A percentile compares a stretch with the other conserved stretches of the same genome.
Conservation (phyloP, 495 filamentous ascomycete species). For the Podospora comata region DNA sequence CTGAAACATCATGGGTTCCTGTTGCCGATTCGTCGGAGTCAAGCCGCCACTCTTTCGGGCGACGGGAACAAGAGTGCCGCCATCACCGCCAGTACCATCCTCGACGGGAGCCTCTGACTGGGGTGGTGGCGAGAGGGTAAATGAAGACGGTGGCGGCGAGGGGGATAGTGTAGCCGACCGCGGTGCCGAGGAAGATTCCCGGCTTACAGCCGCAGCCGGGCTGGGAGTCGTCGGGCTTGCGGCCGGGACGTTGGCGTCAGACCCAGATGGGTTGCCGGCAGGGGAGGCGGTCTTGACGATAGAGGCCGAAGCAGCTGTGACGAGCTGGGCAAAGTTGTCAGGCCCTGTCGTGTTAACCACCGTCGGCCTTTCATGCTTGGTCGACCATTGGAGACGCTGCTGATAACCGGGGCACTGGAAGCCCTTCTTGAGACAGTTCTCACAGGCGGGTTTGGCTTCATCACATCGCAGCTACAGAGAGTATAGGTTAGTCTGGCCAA, state of each 20-base stretch:
- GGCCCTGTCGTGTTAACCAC: constrained; percentile 23
- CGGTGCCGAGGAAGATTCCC: constrained; percentile 6
- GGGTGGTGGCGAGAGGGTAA: constrained; percentile 14
- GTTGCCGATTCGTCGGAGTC: neutral
- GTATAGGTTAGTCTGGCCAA: neutral
- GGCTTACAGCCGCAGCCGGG: neutral
- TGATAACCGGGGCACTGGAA: constrained; percentile 36
- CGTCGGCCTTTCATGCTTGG: constrained; percentile 32
- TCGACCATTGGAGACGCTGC: constrained; percentile 38
- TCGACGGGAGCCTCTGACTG: constrained; percentile 5
- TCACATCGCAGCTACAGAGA: constrained; percentile 32
- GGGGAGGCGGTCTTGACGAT: constrained; percentile 17
- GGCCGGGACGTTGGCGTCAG: neutral
- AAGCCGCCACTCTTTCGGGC: neutral
- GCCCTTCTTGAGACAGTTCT: constrained; percentile 33
- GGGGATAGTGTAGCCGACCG: constrained; percentile 8
- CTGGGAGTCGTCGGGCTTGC: neutral
- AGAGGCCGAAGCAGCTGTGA: constrained; percentile 33
- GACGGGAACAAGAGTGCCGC: constrained; percentile 1
- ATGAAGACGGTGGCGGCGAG: constrained; percentile 12
- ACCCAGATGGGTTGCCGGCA: neutral
- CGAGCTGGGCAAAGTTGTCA: constrained; percentile 34
- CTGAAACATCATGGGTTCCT: constrained; percentile 18
- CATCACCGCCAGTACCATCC: neutral
- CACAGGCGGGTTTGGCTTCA: constrained; percentile 32